Evolutionary conservation across 306 rosid genomes (phyloP).

Genomic region (Biancaea sappan): DNA sequence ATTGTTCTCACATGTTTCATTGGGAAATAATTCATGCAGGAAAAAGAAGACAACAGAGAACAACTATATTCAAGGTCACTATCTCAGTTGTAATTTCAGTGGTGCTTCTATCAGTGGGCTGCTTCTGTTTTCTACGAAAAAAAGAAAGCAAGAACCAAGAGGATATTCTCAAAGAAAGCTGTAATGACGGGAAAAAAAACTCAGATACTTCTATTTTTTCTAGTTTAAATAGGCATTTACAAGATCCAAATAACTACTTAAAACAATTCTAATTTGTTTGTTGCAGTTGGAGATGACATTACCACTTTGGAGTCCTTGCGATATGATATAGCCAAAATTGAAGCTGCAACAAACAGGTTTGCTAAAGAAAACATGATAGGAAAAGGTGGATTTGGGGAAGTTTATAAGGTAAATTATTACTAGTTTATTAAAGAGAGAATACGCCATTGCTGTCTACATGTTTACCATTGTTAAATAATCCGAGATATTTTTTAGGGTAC

Average conservation of each 20-base stretch:
- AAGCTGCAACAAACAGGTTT: slow-evolving; percentile 58
- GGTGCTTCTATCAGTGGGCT: slow-evolving; percentile 32
- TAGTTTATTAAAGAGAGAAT: not conserved
- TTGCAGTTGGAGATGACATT: slow-evolving; percentile 38
- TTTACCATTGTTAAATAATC: not conserved
- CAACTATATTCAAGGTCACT: slow-evolving; percentile 1
- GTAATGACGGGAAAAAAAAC: slow-evolving; percentile 11
- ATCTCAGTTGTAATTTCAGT: slow-evolving; percentile 26
- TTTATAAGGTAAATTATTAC: slow-evolving; percentile 50
- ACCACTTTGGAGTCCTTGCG: slow-evolving; percentile 42
- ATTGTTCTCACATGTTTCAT: too few species aligned
- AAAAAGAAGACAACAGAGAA: slow-evolving; percentile 31
- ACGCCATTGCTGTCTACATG: not conserved
- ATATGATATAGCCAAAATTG: slow-evolving; percentile 46
- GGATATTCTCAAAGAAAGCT: slow-evolving; percentile 50
- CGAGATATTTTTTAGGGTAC: slow-evolving; percentile 29
- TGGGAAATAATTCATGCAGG: too few species aligned
- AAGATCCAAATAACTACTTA: slow-evolving; percentile 24
- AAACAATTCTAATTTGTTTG: slow-evolving; percentile 19
- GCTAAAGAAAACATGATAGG: slow-evolving; percentile 50
- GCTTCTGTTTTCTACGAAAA: slow-evolving; percentile 24
- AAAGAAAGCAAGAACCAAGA: slow-evolving; percentile 31
- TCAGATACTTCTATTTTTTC: not conserved
- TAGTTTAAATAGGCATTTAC: slow-evolving; percentile 4
- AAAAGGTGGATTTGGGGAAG: slow-evolving; percentile 66